phyloP scores from a whole-genome alignment of 2,329 filamentous ascomycete species.

The Xylariaceae sp. region DNA sequence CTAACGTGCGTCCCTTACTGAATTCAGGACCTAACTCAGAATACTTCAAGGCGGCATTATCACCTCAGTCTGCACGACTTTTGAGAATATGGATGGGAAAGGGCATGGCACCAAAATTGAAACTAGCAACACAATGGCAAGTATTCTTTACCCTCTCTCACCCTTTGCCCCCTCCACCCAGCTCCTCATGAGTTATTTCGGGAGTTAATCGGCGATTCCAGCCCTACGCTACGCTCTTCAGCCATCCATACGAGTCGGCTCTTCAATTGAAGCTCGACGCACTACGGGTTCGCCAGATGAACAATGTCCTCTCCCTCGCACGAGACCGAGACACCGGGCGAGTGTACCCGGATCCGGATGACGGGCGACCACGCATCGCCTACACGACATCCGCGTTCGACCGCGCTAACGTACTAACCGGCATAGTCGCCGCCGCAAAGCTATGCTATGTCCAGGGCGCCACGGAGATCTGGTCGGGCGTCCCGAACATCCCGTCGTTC shows the following conservation, averaged over 20 bases:
- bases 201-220: constrained; percentile 31
- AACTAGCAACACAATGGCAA: constrained; percentile 61
- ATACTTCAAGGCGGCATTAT: constrained; percentile 60
- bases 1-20: background rate
- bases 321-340: constrained; percentile 71
- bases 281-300: constrained; percentile 63
- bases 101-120: constrained; percentile 84
- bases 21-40: background rate
- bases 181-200: background rate
- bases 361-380: constrained; percentile 58
- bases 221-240: constrained; percentile 58
- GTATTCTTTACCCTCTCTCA: constrained; percentile 22
- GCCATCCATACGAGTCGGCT: constrained; percentile 61
- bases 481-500: constrained; percentile 61
- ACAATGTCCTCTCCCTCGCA: constrained; percentile 65
- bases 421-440: constrained; percentile 64
- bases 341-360: constrained; percentile 65
- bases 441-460: constrained; percentile 75
- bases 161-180: background rate
- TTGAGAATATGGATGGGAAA: constrained; percentile 72
- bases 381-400: constrained; percentile 71
- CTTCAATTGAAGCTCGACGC: constrained; percentile 67
- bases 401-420: constrained; percentile 64
- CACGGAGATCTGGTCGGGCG: constrained; percentile 65
- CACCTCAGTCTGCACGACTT: constrained; percentile 69